Percentiles rank a stretch among this genome's conserved stretches.
Evolutionary conservation across 345 rosid species (phyloP).

Genomic region (Eucalyptus globulus): DNA sequence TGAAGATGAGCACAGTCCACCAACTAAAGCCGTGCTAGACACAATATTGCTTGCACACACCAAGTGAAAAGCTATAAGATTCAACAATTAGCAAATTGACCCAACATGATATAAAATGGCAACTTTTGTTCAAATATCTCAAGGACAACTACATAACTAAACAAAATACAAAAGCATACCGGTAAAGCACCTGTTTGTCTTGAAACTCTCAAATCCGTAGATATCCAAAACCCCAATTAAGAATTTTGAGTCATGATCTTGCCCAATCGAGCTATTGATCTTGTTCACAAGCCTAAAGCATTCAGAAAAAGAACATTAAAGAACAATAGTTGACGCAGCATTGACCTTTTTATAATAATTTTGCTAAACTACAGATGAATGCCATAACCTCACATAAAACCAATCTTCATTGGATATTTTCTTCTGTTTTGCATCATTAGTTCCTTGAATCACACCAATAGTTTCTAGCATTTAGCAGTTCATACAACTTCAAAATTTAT

Average conservation of each 20-base stretch:
- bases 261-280: conserved; percentile 84
- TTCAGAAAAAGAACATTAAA: not conserved
- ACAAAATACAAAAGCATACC: conserved; percentile 76
- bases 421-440: not conserved
- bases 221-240: conserved; percentile 95
- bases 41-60: not conserved
- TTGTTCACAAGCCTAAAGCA: conserved; percentile 78
- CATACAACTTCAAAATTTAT: not conserved
- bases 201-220: conserved; percentile 99
- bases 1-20: not conserved
- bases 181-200: conserved; percentile 99
- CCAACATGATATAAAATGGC: not conserved
- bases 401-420: not conserved
- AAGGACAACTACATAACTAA: conserved; percentile 1
- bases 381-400: not conserved
- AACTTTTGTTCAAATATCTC: not conserved
- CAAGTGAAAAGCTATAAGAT: not conserved
- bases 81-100: not conserved
- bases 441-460: not conserved
- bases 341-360: not conserved
- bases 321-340: not conserved
- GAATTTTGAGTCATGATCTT: conserved; percentile 71
- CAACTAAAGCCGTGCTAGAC: not conserved
- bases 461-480: not conserved
- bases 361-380: not conserved